Conservation (phyloP, 805 yeast species). For the Naumovozyma castellii region DNA sequence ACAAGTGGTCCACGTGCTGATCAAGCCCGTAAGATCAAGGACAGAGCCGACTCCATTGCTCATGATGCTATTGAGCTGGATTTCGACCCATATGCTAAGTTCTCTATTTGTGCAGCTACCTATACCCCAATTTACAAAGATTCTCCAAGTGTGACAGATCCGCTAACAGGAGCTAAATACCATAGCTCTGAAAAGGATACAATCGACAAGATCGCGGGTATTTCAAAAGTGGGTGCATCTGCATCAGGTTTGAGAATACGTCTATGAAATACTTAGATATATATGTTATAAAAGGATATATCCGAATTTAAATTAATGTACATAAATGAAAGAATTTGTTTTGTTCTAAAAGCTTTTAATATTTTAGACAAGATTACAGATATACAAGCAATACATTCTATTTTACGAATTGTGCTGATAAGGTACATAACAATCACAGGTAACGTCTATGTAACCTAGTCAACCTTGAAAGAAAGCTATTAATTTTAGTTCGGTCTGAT, state of each 20-base stretch:
- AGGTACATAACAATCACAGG: too few relatives aligned
- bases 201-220: slow-evolving; percentile 61
- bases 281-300: too few relatives aligned
- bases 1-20: slow-evolving; percentile 75
- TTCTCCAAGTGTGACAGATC: slow-evolving; percentile 57
- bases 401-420: too few relatives aligned
- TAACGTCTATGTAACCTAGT: too few relatives aligned
- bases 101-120: slow-evolving; percentile 81
- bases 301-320: too few relatives aligned
- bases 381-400: too few relatives aligned
- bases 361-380: too few relatives aligned
- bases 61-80: slow-evolving; percentile 84
- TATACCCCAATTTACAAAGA: slow-evolving; percentile 84
- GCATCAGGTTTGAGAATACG: slow-evolving; percentile 74
- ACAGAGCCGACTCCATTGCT: slow-evolving; percentile 68
- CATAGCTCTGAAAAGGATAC: slow-evolving; percentile 69
- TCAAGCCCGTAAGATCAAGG: slow-evolving; percentile 74
- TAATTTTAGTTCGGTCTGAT: slow-evolving; percentile 1
- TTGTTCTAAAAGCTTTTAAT: too few relatives aligned
- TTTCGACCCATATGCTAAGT: slow-evolving; percentile 86
- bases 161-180: slow-evolving; percentile 84
- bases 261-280: slow-evolving; percentile 9
- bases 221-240: slow-evolving; percentile 81
- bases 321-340: too few relatives aligned
- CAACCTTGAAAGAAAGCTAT: too few relatives aligned